phyloP scores from a whole-genome alignment of 169 alveolate genomes.

The Plasmodium yoelii region DNA sequence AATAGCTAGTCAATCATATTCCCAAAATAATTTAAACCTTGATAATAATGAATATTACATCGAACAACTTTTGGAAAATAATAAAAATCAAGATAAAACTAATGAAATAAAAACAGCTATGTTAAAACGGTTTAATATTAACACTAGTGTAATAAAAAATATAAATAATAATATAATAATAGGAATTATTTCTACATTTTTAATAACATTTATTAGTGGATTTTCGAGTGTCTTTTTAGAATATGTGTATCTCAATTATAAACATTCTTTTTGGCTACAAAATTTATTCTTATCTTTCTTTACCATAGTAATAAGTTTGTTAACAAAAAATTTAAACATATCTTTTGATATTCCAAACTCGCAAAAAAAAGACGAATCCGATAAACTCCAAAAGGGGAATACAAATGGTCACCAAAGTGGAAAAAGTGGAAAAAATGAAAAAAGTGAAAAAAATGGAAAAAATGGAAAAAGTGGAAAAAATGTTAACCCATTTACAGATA shows the following conservation, averaged over 20 bases:
- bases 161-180: conserved; percentile 14
- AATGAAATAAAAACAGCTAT: neutral
- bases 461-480: too few species aligned
- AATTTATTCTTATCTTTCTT: conserved; percentile 44
- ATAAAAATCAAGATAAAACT: neutral
- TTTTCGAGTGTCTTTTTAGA: conserved; percentile 61
- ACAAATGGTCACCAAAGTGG: neutral
- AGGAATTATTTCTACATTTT: conserved; percentile 46
- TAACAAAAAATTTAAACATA: conserved; percentile 12
- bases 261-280: conserved; percentile 45
- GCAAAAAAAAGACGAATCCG: neutral
- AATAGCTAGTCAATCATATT: neutral
- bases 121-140: neutral
- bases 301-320: conserved; percentile 40
- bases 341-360: neutral
- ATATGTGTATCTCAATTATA: conserved; percentile 33
- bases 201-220: conserved; percentile 54
- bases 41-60: neutral
- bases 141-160: neutral
- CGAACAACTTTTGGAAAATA: neutral
- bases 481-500: neutral
- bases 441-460: too few species aligned
- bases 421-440: neutral
- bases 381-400: neutral
- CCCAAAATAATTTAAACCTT: neutral